These are phyloP conservation scores for Fusarium tricinctum DNA, from an alignment of 2,329 filamentous ascomycete genomes.

Conservation along the genomic window DNA sequence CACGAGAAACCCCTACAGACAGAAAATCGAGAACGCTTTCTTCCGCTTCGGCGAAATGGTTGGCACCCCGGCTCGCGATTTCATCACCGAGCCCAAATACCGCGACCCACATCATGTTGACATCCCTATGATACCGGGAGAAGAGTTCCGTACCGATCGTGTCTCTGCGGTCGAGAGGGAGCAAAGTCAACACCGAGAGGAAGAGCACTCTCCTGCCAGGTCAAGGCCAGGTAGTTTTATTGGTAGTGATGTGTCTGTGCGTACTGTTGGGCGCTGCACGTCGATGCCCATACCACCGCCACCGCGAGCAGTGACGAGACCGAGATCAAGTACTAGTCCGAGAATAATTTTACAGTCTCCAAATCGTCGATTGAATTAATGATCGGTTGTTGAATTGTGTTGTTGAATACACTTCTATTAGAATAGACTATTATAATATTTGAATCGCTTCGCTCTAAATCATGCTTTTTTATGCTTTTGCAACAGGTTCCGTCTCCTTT, in stretches of 20 bases:
- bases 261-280: neutral
- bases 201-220: neutral
- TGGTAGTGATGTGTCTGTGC: neutral
- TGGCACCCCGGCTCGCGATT: constrained; percentile 62
- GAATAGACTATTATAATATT: constrained; percentile 5
- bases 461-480: neutral
- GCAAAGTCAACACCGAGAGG: constrained; percentile 5
- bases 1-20: constrained; percentile 48
- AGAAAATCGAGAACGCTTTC: constrained; percentile 60
- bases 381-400: accelerated
- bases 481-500: constrained; percentile 7
- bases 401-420: constrained; percentile 26
- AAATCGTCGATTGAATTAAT: neutral
- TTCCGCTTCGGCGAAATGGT: constrained; percentile 61
- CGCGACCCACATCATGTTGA: constrained; percentile 9
- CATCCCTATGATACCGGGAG: constrained; percentile 24
- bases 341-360: neutral
- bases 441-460: neutral
- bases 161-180: neutral
- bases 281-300: constrained; percentile 14
- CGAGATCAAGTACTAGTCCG: constrained; percentile 2
- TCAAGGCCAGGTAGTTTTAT: constrained; percentile 14
- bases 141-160: neutral
- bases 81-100: constrained; percentile 28
- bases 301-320: neutral